Conservation (phyloP, 2,329 filamentous ascomycete species). For the Diaporthe capsici region DNA sequence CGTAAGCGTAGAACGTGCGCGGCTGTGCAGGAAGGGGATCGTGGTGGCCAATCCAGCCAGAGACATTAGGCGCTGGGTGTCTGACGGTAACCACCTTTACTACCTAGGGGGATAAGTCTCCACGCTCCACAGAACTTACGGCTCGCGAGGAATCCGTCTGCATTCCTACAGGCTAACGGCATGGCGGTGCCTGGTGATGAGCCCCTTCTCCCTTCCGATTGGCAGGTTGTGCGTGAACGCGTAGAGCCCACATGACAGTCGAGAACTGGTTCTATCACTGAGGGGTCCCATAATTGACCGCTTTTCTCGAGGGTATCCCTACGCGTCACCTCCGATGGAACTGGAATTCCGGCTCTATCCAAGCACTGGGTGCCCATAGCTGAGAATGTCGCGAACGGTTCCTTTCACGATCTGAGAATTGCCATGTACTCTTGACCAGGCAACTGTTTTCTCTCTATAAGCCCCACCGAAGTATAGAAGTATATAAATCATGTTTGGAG, state of each 20-base stretch:
- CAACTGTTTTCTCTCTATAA: too few relatives aligned
- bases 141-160: constrained; percentile 7
- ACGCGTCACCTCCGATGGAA: not conserved
- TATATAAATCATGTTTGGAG: constrained; percentile 1
- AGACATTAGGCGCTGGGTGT: not conserved
- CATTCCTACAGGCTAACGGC: not conserved
- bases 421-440: too few relatives aligned
- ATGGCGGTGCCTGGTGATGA: not conserved
- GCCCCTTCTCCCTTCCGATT: not conserved
- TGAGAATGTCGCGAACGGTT: not conserved
- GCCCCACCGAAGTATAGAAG: not conserved
- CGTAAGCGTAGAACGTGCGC: not conserved
- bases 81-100: not conserved
- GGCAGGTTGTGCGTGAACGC: not conserved
- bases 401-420: not conserved
- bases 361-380: not conserved
- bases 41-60: not conserved
- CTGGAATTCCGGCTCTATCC: too few relatives aligned
- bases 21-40: not conserved
- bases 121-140: not conserved
- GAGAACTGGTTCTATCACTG: not conserved
- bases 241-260: not conserved
- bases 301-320: constrained; percentile 1
- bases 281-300: not conserved
- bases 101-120: not conserved